Evolutionary conservation across 2,329 filamentous ascomycete species (phyloP), one percentile per base, ranked within the genome.

Genomic region (Cordyceps farinosa): DNA sequence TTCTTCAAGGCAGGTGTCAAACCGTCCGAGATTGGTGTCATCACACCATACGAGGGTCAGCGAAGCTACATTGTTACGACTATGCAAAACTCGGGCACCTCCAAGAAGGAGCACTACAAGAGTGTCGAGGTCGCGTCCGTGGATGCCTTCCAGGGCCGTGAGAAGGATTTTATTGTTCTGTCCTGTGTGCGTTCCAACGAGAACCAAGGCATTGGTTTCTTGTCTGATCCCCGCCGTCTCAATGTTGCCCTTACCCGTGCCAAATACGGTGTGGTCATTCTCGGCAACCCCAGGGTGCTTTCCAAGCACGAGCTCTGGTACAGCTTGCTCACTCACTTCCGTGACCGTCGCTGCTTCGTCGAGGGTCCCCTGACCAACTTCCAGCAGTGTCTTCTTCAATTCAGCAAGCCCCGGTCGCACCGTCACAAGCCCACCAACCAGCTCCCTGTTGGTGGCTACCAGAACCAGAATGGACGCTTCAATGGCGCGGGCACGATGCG

Each of bases 1-100:
- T 99, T 99, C 79, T 97, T 99, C 86, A 98, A 97, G 78, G 95
- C 96, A 30, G 94, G 94, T 54, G 95, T 99, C n/a, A 90, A 93
- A 72, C 93, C 95, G 5, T 83, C 84, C 56, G 92, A 94, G 68
- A 98, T 99, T 73, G 95, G 95, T 79, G 95, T 99, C 71, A 98
- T 99, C 73, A 99, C 95, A 17, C 95, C 95, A 61, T 99, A 99
- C 75, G 95, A 99, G 79, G 95, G 95, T 64, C 95, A 99, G 78
- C 90, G 95, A 72, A 97, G 93, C 78, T 99, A 97, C 75, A 93
- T 99, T 67, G 95, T 99, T 64, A 96, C 91, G 74, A 97, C 94
- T n/a, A 98, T 99, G 94, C 95, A 99, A 78, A 92, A 94, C 66
- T 95, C 90, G 13, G 95, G 95, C 59, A 96, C 91, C 0, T 97